phyloP scores from a whole-genome alignment of 148 eudicot genomes.

The Rheum nobile region DNA sequence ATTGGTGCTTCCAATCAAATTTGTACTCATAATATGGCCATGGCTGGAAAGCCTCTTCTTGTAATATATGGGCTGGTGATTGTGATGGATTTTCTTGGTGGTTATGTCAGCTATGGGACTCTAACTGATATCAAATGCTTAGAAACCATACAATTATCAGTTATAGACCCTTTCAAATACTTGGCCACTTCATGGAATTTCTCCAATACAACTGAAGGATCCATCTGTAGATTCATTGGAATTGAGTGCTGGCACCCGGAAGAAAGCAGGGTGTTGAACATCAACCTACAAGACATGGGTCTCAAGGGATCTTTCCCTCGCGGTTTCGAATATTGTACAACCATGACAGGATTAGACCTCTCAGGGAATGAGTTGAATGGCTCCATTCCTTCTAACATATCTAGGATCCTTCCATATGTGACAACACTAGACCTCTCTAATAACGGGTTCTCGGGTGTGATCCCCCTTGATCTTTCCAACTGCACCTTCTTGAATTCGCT shows the following conservation, averaged over 20 bases:
- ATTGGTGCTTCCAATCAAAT: not conserved
- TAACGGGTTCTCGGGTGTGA: constrained; percentile 23
- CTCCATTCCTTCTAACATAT: constrained; percentile 26
- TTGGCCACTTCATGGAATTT: constrained; percentile 28
- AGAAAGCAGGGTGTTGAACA: constrained; percentile 30
- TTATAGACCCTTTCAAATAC: constrained; percentile 22
- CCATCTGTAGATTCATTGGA: constrained; percentile 30
- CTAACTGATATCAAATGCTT: constrained; percentile 27
- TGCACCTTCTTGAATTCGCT: constrained; percentile 28
- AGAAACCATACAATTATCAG: constrained; percentile 6
- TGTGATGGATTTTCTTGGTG: constrained; percentile 14
- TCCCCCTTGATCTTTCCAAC: constrained; percentile 22
- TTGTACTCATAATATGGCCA: constrained; percentile 14
- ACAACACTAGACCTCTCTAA: constrained; percentile 24
- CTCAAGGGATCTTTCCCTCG: constrained; percentile 28
- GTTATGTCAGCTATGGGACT: constrained; percentile 19
- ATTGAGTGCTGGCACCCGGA: too few relatives aligned
- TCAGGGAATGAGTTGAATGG: constrained; percentile 25
- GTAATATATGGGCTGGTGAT: constrained; percentile 7
- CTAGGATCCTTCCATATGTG: constrained; percentile 11
- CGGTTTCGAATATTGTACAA: constrained; percentile 24
- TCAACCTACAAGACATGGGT: constrained; percentile 28
- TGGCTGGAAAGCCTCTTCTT: constrained; percentile 8
- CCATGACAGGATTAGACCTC: constrained; percentile 28
- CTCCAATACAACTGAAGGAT: constrained; percentile 26